Base-by-base conservation (phyloP, 2,329 filamentous ascomycete genomes). In the Fusarium algeriense region DNA sequence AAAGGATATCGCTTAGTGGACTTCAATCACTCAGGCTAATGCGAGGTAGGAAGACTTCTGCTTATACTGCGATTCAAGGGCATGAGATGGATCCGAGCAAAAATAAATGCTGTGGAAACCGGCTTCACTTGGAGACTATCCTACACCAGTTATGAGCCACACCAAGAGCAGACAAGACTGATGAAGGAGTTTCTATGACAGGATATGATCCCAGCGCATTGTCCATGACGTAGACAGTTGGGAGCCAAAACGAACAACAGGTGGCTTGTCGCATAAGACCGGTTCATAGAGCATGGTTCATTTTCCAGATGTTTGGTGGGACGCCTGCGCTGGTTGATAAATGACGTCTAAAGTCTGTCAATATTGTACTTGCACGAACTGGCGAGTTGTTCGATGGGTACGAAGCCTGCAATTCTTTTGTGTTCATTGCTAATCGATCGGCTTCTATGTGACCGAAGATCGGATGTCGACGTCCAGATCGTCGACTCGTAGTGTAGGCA, bases 391-490 rank as follows among this genome's bases (percentile, higher is more conserved):
- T 76, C 68, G 68, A 72, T 72, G 75, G 76, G 73, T 75, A 73
- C 54, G 77, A 79, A 77, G 80, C 78, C 76, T 80, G 80, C 77
- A 81, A 77, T 75, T 76, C 69, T 76, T 79, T 77, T 76, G 77
- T 78, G 77, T 81, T 78, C 79, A 82, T 82, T 83, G 81, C 81
- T 82, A 81, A 80, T 82, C 81, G 81, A 82, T 77, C 77, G 79
- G 80, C 76, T 78, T 79, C 76, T 81, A 77, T 80, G 44, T 72
- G 78, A 78, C 79, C 80, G 77, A 79, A 80, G 78, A 79, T 81
- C 78, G 78, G 78, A 70, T 75, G 78, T 80, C 78, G 81, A 83
- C 81, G 80, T 78, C 78, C 79, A 78, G 77, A 78, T 80, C 79
- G 80, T 80, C 81, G 79, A 79, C 79, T 79, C 80, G 78, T 80